Evolutionary conservation across 257 asterid species (phyloP).

Genomic region (Avicennia marina): DNA sequence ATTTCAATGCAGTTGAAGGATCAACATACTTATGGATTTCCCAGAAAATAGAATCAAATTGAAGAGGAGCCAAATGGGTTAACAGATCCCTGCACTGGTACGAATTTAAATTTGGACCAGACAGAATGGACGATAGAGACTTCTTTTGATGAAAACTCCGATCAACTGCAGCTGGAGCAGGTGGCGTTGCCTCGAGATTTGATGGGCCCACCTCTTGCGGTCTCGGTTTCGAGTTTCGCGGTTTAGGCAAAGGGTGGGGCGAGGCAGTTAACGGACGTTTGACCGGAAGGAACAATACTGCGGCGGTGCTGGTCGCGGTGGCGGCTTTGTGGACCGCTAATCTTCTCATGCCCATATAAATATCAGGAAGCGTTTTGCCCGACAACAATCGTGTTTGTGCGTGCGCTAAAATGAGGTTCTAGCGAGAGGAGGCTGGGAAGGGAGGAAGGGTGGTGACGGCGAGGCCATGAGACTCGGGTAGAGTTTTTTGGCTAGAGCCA

Average conservation of each 20-base stretch:
- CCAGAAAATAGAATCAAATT: constrained; percentile 58
- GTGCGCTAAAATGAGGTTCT: not conserved
- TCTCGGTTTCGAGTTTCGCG: constrained; percentile 14
- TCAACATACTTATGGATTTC: constrained; percentile 47
- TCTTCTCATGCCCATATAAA: constrained; percentile 47
- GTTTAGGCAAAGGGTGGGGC: constrained; percentile 22
- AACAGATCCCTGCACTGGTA: constrained; percentile 43
- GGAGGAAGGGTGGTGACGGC: constrained; percentile 22
- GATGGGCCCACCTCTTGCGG: constrained; percentile 13
- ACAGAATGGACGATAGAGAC: constrained; percentile 47
- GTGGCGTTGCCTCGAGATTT: constrained; percentile 8
- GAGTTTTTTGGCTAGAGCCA: too few species aligned
- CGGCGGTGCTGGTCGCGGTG: constrained; percentile 32
- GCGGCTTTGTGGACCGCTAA: constrained; percentile 22
- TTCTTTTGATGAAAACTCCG: constrained; percentile 23
- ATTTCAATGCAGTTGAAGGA: constrained; percentile 59
- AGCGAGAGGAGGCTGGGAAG: constrained; percentile 16
- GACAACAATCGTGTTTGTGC: not conserved
- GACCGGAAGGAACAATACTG: constrained; percentile 36
- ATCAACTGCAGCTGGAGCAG: constrained; percentile 30
- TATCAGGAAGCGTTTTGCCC: not conserved
- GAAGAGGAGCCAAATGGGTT: constrained; percentile 36
- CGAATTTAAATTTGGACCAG: constrained; percentile 35
- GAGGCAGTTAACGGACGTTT: constrained; percentile 46
- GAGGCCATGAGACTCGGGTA: constrained; percentile 36